Evolutionary conservation across 2,329 filamentous ascomycete species (phyloP), one percentile per base, ranked within the genome.

Genomic region (Colletotrichum scovillei): DNA sequence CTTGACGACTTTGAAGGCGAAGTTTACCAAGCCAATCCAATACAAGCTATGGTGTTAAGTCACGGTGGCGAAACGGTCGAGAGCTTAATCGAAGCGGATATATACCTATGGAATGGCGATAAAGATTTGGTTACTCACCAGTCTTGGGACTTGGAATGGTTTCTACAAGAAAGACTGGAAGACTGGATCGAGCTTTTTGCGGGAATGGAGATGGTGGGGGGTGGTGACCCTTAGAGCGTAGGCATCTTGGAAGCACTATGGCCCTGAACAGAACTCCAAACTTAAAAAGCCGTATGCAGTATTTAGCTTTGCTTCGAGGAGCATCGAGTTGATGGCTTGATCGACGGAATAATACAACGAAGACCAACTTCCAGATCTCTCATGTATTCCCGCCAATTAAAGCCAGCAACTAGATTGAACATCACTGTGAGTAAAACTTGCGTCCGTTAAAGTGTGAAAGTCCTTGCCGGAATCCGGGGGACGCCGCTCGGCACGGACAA

Each of bases 1-100:
- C 55, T 82, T n/a, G 81, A 81, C 42, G 76, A 80, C 19, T 83
- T 82, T 30, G 80, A 83, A 55, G 79, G 79, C 0, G 76, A 80
- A n/a, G 9, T 26, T 0, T 81, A 80, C 30, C 35, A 72, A 62
- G 3, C 19, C 68, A 1, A 75, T 75, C 0, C 19, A 63, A 2
- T 76, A 79, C 0, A 58, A 46, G 0, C 75, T 38, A 32, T n/a
- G 28, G 5, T 75, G 0, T 35, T 57, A 1, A 24, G 78, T 24
- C 59, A 76, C 1, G 68, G 67, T 1, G 69, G 74, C 2, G 68
- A 74, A 3, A 72, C 26, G 2, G 58, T 42, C 14, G 38, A 42
- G 38, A 19, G 38, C 38, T 19, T 79, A 1, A 75, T 81, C 4
- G 80, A 74, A 0, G 26, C 38, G 80, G 82, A 42, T 49, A 76